These are phyloP conservation scores for Clohesyomyces aquaticus DNA, from an alignment of 495 filamentous ascomycete genomes.

Conservation along the genomic window DNA sequence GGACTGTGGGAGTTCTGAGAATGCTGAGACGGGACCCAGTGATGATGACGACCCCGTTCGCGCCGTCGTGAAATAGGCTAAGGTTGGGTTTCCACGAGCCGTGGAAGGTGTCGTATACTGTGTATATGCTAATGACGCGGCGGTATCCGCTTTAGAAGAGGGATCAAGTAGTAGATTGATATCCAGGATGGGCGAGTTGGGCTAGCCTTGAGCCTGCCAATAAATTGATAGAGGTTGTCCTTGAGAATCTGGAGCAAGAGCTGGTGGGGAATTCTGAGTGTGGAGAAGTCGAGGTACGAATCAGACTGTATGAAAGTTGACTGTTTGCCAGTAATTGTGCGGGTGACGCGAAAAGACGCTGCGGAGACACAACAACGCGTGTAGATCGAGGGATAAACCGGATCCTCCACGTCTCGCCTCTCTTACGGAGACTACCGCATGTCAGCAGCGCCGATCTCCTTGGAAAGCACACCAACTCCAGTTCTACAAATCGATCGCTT, in stretches of 20 bases:
- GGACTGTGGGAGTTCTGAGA: conserved; percentile 36
- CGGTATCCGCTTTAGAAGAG: conserved; percentile 23
- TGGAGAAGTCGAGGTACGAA: conserved; percentile 11
- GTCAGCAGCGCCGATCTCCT: too few relatives aligned
- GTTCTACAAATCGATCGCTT: too few relatives aligned
- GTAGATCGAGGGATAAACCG: too few relatives aligned
- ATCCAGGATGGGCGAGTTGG: conserved; percentile 76
- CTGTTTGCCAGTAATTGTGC: too few relatives aligned
- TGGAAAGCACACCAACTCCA: too few relatives aligned
- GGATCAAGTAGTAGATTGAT: conserved; percentile 80
- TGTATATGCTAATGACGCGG: conserved; percentile 38
- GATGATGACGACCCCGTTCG: conserved; percentile 10
- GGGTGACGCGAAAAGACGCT: too few relatives aligned
- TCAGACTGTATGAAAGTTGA: too few relatives aligned
- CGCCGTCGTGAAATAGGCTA: conserved; percentile 30
- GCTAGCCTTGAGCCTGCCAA: conserved; percentile 40
- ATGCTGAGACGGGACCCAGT: conserved; percentile 14
- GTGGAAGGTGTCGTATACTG: conserved; percentile 30
- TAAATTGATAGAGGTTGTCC: conserved; percentile 27
- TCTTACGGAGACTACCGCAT: too few relatives aligned
- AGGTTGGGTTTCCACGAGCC: conserved; percentile 18
- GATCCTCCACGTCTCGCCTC: too few relatives aligned
- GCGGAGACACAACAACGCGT: too few relatives aligned
- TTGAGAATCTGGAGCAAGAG: not conserved
- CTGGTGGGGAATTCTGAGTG: conserved; percentile 17